These are phyloP conservation scores for Linnemannia hyalina DNA, from an alignment of 192 early-diverging fungal genomes.

Conservation along the genomic window DNA sequence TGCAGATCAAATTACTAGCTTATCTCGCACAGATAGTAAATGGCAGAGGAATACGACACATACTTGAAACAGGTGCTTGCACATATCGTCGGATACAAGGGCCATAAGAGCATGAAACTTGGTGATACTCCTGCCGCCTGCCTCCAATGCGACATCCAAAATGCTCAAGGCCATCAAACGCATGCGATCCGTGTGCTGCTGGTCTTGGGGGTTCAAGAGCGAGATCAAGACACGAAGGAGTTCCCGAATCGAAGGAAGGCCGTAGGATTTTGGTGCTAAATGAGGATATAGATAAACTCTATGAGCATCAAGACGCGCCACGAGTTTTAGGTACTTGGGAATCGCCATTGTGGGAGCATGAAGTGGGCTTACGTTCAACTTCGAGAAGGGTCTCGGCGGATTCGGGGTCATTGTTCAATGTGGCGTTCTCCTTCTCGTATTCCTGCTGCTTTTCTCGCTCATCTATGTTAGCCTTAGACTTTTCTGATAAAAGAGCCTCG, in stretches of 20 bases:
- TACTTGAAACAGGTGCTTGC: slow-evolving; percentile 88
- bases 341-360: not conserved
- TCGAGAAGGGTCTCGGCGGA: slow-evolving; percentile 8
- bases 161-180: slow-evolving; percentile 91
- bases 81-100: slow-evolving; percentile 86
- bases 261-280: slow-evolving; percentile 71
- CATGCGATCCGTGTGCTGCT: slow-evolving; percentile 95
- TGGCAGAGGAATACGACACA: slow-evolving; percentile 1
- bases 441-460: not conserved
- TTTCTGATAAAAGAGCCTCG: slow-evolving; percentile 27
- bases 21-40: not conserved
- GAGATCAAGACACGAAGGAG: slow-evolving; percentile 91
- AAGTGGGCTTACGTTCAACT: slow-evolving; percentile 17
- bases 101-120: slow-evolving; percentile 71
- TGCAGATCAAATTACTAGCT: not conserved
- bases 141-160: slow-evolving; percentile 88
- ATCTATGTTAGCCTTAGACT: slow-evolving; percentile 9
- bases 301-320: not conserved
- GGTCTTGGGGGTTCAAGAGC: slow-evolving; percentile 90
- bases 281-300: not conserved
- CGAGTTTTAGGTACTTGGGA: not conserved
- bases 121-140: slow-evolving; percentile 83
- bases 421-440: slow-evolving; percentile 19
- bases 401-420: slow-evolving; percentile 21
- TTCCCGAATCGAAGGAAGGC: slow-evolving; percentile 90